phyloP scores from a whole-genome alignment of 2,329 filamentous ascomycete species.

The Paradendryphiella salina region DNA sequence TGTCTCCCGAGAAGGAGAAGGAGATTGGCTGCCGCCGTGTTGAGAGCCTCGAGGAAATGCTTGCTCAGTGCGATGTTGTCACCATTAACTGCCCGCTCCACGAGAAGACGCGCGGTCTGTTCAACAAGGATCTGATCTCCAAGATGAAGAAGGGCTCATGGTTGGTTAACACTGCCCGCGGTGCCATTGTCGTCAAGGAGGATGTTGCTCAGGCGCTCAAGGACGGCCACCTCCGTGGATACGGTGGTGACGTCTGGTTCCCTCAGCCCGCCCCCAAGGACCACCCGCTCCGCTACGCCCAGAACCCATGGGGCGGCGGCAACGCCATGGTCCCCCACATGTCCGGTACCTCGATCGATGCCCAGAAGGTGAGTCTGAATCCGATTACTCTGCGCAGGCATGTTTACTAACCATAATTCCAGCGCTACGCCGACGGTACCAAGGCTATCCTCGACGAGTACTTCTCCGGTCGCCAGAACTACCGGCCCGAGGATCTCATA shows the following conservation, averaged over 20 bases:
- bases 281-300: conserved; percentile 87
- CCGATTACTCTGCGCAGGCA: not conserved
- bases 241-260: conserved; percentile 93
- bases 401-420: conserved; percentile 10
- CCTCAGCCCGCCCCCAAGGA: conserved; percentile 93
- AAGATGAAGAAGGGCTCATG: conserved; percentile 99
- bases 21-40: conserved; percentile 95
- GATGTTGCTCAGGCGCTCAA: conserved; percentile 94
- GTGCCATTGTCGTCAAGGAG: conserved; percentile 99
- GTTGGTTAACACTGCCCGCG: conserved; percentile 98
- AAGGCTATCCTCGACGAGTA: conserved; percentile 92
- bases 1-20: conserved; percentile 80
- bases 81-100: conserved; percentile 99
- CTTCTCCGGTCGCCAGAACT: conserved; percentile 84
- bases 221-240: conserved; percentile 85
- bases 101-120: conserved; percentile 93
- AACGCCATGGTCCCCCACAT: conserved; percentile 99
- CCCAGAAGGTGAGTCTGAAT: conserved; percentile 64
- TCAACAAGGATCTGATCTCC: conserved; percentile 97
- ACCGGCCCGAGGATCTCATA: conserved; percentile 87
- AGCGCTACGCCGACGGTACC: conserved; percentile 74
- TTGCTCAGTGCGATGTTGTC: conserved; percentile 92
- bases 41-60: conserved; percentile 86
- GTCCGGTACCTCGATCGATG: conserved; percentile 98
- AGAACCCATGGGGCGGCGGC: conserved; percentile 93